Base-by-base conservation (phyloP, 2,329 filamentous ascomycete species). In the Talaromyces sp. region DNA sequence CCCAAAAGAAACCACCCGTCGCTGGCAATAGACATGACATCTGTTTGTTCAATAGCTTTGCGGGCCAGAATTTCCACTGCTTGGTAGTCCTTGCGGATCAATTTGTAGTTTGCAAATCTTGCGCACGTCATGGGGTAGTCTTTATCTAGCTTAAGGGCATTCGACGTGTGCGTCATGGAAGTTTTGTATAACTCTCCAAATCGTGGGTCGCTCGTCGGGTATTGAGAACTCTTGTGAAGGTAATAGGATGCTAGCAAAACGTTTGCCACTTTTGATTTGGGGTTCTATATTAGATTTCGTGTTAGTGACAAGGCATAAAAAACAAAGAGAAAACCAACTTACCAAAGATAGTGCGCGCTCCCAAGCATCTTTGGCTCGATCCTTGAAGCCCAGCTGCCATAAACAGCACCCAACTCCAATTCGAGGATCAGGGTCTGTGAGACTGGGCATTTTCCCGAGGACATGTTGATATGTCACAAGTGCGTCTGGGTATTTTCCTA, bases 1-100 rank as follows among this genome's bases (percentile, higher is more conserved):
- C 92, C 95, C 47, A 98, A 85, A 9, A 98, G 79, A 76, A 97
- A 99, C 93, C 93, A 98, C 39, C 95, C 96, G 72, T 99, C 96
- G 77, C 93, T 96, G 27, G 93, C 93, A 73, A 98, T 92, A 3
- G 93, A 91, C 73, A 96, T 96, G 68, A 98, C 91, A 72, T 99
- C 95, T 2, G 95, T 98, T 69, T 91, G 89, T 71, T 97, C 92
- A 65, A 99, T 97, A 7, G 95, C 93, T 74, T 95, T 95, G 73
- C 93, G 90, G 8, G 93, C 91, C 19, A 99, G 82, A 22, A 88
- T 87, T 67, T 98, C 92, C 10, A 95, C 92, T 63, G 92, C 92
- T 27, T 85, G 78, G 75, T 92, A 89, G 9, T 87, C 86, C 72
- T 92, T 96, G 69, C 90, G 85, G 2, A 92, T 88, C 30, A 97